phyloP scores from a whole-genome alignment of 2,329 filamentous ascomycete genomes.

The Fonsecaea monophora region DNA sequence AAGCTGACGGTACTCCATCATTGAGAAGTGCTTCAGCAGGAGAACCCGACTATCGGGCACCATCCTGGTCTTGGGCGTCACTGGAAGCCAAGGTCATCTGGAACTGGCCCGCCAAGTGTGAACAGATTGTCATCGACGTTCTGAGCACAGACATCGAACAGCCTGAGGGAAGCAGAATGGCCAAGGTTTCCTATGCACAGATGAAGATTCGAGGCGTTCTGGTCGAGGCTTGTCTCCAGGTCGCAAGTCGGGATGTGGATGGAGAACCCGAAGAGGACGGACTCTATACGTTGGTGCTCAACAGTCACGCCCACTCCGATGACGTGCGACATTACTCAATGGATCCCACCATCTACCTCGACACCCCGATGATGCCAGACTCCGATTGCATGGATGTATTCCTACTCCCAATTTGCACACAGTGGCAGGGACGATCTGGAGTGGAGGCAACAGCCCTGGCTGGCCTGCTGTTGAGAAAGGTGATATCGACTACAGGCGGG shows the following conservation, averaged over 20 bases:
- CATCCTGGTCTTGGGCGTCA: constrained; percentile 16
- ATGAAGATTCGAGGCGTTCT: constrained; percentile 7
- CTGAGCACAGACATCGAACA: neutral
- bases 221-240: neutral
- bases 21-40: neutral
- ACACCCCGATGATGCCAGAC: constrained; percentile 12
- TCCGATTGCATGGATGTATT: constrained; percentile 5
- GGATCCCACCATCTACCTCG: constrained; percentile 15
- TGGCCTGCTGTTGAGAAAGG: constrained; percentile 7
- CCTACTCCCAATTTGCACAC: constrained; percentile 9
- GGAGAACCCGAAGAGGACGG: constrained; percentile 12
- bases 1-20: constrained; percentile 16
- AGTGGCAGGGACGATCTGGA: constrained; percentile 8
- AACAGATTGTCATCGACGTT: constrained; percentile 7
- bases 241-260: neutral
- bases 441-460: constrained; percentile 3
- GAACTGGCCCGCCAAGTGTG: constrained; percentile 15
- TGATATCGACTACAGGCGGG: neutral
- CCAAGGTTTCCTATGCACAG: neutral
- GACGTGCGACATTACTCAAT: neutral
- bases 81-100: constrained; percentile 17
- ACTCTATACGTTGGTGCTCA: constrained; percentile 9
- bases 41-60: constrained; percentile 6
- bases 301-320: neutral
- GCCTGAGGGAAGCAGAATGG: neutral